A percentile compares a stretch with the other conserved stretches of the same genome.
phyloP scores from a whole-genome alignment of 78 protist genomes.

The Planoprotostelium fungivorum region DNA sequence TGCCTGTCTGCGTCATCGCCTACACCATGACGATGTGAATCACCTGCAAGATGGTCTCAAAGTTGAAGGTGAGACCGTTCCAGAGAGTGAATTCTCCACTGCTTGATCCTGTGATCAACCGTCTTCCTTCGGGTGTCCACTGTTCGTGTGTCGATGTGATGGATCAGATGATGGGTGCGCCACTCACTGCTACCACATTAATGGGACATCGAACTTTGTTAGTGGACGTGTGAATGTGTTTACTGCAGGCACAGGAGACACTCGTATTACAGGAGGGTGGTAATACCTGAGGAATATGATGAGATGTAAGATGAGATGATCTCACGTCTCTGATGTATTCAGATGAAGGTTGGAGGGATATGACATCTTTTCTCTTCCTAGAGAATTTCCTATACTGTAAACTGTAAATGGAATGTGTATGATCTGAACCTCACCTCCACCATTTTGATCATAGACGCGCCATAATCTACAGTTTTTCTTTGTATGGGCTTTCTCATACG shows the following conservation, averaged over 20 bases:
- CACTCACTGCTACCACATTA: constrained; percentile 50
- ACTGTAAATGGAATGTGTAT: not conserved
- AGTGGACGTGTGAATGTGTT: constrained; percentile 65
- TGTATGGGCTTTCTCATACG: constrained; percentile 72
- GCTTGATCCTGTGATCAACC: constrained; percentile 75
- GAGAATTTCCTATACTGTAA: constrained; percentile 28
- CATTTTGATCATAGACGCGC: constrained; percentile 41
- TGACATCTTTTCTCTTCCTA: constrained; percentile 38
- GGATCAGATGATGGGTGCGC: not conserved
- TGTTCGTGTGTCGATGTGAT: not conserved
- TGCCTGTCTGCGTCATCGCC: too few species aligned
- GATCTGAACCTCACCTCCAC: not conserved
- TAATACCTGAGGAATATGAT: constrained; percentile 26
- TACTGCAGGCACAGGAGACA: constrained; percentile 45
- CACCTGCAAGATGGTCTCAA: constrained; percentile 81
- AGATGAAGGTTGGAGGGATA: constrained; percentile 39
- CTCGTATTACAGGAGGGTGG: constrained; percentile 63
- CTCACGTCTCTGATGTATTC: constrained; percentile 47
- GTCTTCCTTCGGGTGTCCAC: constrained; percentile 87
- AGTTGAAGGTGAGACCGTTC: constrained; percentile 89
- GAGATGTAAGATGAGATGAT: not conserved
- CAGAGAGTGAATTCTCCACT: constrained; percentile 91
- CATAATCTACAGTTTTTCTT: constrained; percentile 74
- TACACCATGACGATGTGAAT: not conserved
- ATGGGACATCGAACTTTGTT: constrained; percentile 74